A percentile compares a stretch with the other conserved stretches of the same genome.
Conservation (phyloP, 1,139 yeast genomes). For the Zygotorulaspora mrakii region DNA sequence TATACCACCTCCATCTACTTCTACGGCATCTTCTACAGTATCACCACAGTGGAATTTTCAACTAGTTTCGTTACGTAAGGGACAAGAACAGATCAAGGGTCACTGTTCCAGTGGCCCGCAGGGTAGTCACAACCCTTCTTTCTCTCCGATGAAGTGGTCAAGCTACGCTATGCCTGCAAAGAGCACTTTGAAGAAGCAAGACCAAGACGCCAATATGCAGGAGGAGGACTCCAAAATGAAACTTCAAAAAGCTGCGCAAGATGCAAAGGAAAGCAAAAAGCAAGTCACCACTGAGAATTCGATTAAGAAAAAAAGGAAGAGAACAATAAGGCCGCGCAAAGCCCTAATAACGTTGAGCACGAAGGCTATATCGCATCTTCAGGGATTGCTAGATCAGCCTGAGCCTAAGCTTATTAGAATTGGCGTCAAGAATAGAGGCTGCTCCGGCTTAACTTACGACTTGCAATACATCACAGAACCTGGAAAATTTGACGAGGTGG, state of each 20-base stretch:
- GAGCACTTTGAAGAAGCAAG: slow-evolving; percentile 17
- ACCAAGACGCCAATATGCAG: slow-evolving; percentile 11
- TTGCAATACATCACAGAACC: slow-evolving; percentile 85
- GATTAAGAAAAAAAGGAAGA: slow-evolving; percentile 49
- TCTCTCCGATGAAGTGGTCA: slow-evolving; percentile 27
- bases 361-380: slow-evolving; percentile 68
- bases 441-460: slow-evolving; percentile 91
- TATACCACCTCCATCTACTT: slow-evolving; percentile 3
- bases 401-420: slow-evolving; percentile 84
- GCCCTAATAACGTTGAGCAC: slow-evolving; percentile 80
- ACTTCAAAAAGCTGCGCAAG: slow-evolving; percentile 12
- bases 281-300: slow-evolving; percentile 41
- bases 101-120: slow-evolving; percentile 4
- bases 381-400: slow-evolving; percentile 67
- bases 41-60: slow-evolving; percentile 19
- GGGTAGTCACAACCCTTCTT: slow-evolving; percentile 3
- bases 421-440: slow-evolving; percentile 94
- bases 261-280: slow-evolving; percentile 24
- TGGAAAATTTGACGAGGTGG: slow-evolving; percentile 89
- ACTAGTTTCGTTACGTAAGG: slow-evolving; percentile 9
- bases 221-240: slow-evolving; percentile 8
- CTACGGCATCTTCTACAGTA: background rate
- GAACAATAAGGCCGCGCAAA: slow-evolving; percentile 77
- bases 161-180: slow-evolving; percentile 32
- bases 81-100: slow-evolving; percentile 3